Conservation (phyloP, 1,139 yeast genomes). For the Pneumocystis jirovecii region DNA sequence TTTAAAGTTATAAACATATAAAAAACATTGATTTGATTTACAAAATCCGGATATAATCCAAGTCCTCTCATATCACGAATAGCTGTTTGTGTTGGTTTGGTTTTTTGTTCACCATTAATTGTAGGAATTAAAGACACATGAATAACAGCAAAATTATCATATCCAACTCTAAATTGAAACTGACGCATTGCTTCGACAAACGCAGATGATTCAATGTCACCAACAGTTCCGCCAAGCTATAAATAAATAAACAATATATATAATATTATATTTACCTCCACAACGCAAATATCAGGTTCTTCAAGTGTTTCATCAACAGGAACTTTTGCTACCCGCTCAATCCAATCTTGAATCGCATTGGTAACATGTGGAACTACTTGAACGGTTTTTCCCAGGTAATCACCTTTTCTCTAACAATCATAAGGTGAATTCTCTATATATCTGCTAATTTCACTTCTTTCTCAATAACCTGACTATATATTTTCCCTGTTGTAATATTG, state of each 20-base stretch:
- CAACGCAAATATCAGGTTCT: slow-evolving; percentile 82
- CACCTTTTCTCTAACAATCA: slow-evolving; percentile 56
- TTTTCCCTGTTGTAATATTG: slow-evolving; percentile 95
- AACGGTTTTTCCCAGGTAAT: slow-evolving; percentile 95
- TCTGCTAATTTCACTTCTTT: slow-evolving; percentile 34
- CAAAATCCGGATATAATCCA: slow-evolving; percentile 86
- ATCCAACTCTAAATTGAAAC: slow-evolving; percentile 92
- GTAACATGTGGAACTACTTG: slow-evolving; percentile 98
- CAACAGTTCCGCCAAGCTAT: slow-evolving; percentile 94
- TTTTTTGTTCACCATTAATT: slow-evolving; percentile 95
- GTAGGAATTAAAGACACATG: slow-evolving; percentile 96
- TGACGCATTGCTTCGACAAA: slow-evolving; percentile 97
- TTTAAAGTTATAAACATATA: neutral
- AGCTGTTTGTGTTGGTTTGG: slow-evolving; percentile 99
- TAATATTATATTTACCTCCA: slow-evolving; percentile 28
- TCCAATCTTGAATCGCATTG: slow-evolving; percentile 96
- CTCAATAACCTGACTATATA: slow-evolving; percentile 84
- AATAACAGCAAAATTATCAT: slow-evolving; percentile 82
- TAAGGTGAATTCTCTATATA: neutral
- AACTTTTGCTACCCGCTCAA: slow-evolving; percentile 75
- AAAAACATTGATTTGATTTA: neutral
- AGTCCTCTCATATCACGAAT: slow-evolving; percentile 88
- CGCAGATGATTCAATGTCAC: slow-evolving; percentile 97
- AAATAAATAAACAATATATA: neutral
- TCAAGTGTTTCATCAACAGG: slow-evolving; percentile 88